Evolutionary conservation across 2,329 filamentous ascomycete species (phyloP), one percentile per base, ranked within the genome.

Genomic region (Fonsecaea pedrosoi): DNA sequence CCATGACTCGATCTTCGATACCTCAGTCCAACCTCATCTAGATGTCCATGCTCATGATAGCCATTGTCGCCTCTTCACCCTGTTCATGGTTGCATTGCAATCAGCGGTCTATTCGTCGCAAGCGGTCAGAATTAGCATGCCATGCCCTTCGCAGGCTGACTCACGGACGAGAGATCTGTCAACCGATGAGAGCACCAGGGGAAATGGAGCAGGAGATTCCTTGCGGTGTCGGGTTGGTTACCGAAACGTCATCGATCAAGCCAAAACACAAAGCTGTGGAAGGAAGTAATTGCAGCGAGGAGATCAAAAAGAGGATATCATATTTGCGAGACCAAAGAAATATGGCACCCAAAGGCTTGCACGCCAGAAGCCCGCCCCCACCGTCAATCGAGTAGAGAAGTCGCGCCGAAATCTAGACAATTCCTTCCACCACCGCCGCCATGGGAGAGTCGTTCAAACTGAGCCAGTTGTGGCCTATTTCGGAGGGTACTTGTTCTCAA

Each of bases 401-500:
- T 64, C 45, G 45, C 65, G 48, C 53, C 42, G 40, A 56, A 60
- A 58, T 42, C 55, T 65, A 66, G 60, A 67, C 67, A 63, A 54
- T 62, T 45, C 48, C 9, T 50, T 50, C 12, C 30, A 32, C 42
- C 50, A 54, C 34, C 59, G 18, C 38, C 35, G 32, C 34, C 59
- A 54, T 56, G 13, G 18, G 50, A 64, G 21, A 34, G 18, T 50
- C 34, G 45, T 45, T 50, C 59, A 34, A 40, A 56, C 37, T 37
- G 15, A 30, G 60, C 25, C 18, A 30, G 18, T 15, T 30, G 59
- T 42, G 25, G 35, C 48, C 72, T 79, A 82, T 76, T 83, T 82
- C 63, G 78, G 77, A 58, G 82, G 82, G 71, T 80, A 84, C 73
- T 83, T 83, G 77, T 83, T 83, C 73, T 82, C 79, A 69, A 83